Conservation (phyloP, 306 rosid genomes). For the Acacia confusa region DNA sequence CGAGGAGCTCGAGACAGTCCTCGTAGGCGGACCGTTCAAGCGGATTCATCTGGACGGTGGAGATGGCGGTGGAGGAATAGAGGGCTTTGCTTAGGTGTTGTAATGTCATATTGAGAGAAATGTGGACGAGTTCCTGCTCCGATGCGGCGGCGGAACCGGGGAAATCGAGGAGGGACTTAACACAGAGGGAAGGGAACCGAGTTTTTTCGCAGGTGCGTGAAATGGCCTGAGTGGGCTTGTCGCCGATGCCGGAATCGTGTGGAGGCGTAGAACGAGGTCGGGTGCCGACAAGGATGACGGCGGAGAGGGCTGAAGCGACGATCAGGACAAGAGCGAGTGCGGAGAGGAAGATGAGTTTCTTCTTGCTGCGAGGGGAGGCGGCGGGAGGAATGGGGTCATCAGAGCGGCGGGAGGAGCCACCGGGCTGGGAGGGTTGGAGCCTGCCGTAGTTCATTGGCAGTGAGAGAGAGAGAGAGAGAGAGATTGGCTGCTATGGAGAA, state of each 20-base stretch:
- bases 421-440: slow-evolving; percentile 35
- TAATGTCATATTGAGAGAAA: slow-evolving; percentile 81
- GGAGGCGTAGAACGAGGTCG: slow-evolving; percentile 13
- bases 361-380: slow-evolving; percentile 26
- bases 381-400: background rate
- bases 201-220: slow-evolving; percentile 72
- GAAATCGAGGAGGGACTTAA: slow-evolving; percentile 62
- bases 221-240: slow-evolving; percentile 70
- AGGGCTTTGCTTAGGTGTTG: slow-evolving; percentile 66
- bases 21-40: slow-evolving; percentile 59
- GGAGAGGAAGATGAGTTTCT: slow-evolving; percentile 45
- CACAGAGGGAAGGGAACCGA: slow-evolving; percentile 61
- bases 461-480: background rate
- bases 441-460: slow-evolving; percentile 64
- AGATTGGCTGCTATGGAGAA: background rate
- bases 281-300: slow-evolving; percentile 30
- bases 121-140: slow-evolving; percentile 78
- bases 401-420: slow-evolving; percentile 22
- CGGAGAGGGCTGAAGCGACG: slow-evolving; percentile 60
- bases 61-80: slow-evolving; percentile 51
- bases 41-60: slow-evolving; percentile 46
- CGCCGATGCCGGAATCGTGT: slow-evolving; percentile 3
- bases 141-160: slow-evolving; percentile 67
- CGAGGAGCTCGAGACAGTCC: slow-evolving; percentile 86
- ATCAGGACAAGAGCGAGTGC: slow-evolving; percentile 48